These are phyloP conservation scores for Exophiala lecanii-corni DNA, from an alignment of 2,329 filamentous ascomycete species.

Conservation along the genomic window DNA sequence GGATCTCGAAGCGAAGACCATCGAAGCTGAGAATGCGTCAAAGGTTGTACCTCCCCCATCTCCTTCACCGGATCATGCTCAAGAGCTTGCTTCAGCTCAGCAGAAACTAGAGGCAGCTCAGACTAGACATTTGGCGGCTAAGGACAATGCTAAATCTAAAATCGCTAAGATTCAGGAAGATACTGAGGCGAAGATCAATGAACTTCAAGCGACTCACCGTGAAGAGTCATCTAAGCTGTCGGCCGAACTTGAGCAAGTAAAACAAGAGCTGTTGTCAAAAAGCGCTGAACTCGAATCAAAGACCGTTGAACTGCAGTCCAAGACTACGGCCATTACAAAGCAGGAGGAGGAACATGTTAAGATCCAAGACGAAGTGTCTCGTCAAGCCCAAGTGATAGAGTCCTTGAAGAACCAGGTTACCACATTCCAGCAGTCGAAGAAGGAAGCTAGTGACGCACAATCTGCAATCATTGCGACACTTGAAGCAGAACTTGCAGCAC, in stretches of 20 bases:
- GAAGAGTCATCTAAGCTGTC: conserved; percentile 15
- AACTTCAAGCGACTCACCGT: conserved; percentile 13
- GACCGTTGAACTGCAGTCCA: conserved; percentile 9
- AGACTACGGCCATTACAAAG: conserved; percentile 19
- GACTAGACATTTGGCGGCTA: conserved; percentile 19
- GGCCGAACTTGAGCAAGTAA: conserved; percentile 12
- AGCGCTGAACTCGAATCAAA: conserved; percentile 17
- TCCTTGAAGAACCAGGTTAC: conserved; percentile 16
- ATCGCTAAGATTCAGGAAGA: conserved; percentile 18
- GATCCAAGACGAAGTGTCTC: conserved; percentile 16
- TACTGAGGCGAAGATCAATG: conserved; percentile 15
- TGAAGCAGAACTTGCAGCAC: conserved; percentile 14
- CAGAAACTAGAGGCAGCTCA: conserved; percentile 24
- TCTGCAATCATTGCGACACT: conserved; percentile 7
- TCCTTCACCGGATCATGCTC: conserved; percentile 28
- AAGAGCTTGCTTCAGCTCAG: conserved; percentile 33
- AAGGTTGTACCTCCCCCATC: conserved; percentile 24
- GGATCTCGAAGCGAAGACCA: conserved; percentile 13
- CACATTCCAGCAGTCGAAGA: conserved; percentile 15
- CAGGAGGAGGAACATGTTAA: conserved; percentile 19
- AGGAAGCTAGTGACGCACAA: conserved; percentile 12
- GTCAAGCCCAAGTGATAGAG: conserved; percentile 18
- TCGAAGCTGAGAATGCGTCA: conserved; percentile 9
- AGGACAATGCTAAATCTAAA: conserved; percentile 19
- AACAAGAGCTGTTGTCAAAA: conserved; percentile 11